phyloP scores from a whole-genome alignment of 2,329 filamentous ascomycete genomes.

The Sporothrix variecibatus region DNA sequence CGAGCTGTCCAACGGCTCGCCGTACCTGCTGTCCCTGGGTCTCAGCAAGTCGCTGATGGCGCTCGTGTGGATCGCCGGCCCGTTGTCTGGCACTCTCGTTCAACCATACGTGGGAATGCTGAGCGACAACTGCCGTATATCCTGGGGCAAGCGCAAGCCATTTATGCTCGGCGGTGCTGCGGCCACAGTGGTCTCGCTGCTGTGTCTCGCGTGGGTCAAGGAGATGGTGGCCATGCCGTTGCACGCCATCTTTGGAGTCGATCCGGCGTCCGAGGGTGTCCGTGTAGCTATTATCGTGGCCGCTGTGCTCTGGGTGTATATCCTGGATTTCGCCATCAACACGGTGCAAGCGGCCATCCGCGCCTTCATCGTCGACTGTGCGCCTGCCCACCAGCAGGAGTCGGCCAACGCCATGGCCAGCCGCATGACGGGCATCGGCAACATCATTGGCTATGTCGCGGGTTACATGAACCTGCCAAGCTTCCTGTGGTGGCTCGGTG shows the following conservation, averaged over 20 bases:
- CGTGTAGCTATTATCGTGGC: slow-evolving; percentile 70
- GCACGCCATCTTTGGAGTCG: slow-evolving; percentile 65
- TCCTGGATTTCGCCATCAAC: slow-evolving; percentile 93
- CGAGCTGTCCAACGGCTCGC: slow-evolving; percentile 89
- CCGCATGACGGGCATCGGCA: slow-evolving; percentile 80
- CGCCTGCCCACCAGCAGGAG: slow-evolving; percentile 90
- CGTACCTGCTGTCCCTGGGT: slow-evolving; percentile 76
- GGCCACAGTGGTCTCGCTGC: slow-evolving; percentile 67
- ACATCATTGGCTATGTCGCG: slow-evolving; percentile 86
- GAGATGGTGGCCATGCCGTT: slow-evolving; percentile 71
- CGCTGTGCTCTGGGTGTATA: slow-evolving; percentile 84
- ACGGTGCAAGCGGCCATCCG: slow-evolving; percentile 91
- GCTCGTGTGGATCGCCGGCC: slow-evolving; percentile 81
- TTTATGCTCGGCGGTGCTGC: slow-evolving; percentile 74
- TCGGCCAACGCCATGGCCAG: slow-evolving; percentile 93
- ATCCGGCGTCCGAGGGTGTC: slow-evolving; percentile 64
- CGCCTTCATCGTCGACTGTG: slow-evolving; percentile 91
- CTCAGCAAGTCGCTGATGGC: slow-evolving; percentile 82
- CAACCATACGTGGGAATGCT: slow-evolving; percentile 82
- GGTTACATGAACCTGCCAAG: slow-evolving; percentile 79
- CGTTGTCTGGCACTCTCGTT: slow-evolving; percentile 74
- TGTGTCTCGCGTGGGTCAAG: slow-evolving; percentile 72
- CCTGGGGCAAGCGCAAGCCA: slow-evolving; percentile 77
- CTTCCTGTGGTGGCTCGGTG: slow-evolving; percentile 75
- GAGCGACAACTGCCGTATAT: slow-evolving; percentile 73